These are phyloP conservation scores for Capsella bursapastoris DNA, from an alignment of 345 rosid genomes.

Conservation along the genomic window DNA sequence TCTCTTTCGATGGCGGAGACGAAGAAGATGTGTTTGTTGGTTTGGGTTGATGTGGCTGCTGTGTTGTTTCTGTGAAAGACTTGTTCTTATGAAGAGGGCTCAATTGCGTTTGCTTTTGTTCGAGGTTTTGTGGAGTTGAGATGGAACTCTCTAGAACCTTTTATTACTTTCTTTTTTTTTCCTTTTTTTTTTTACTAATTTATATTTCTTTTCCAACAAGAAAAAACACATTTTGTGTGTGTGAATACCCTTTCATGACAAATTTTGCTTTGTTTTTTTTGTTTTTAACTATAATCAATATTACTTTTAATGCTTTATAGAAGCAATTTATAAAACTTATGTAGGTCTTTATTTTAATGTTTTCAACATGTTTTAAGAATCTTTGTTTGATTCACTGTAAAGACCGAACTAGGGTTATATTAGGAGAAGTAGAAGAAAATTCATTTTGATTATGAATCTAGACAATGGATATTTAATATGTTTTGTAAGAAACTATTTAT, in stretches of 20 bases:
- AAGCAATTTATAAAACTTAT: too few relatives aligned
- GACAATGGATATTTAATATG: too few relatives aligned
- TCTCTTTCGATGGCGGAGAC: conserved; percentile 25
- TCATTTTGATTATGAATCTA: too few relatives aligned
- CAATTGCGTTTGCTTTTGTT: conserved; percentile 28
- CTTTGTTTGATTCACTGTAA: too few relatives aligned
- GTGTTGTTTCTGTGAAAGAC: neutral
- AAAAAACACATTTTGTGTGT: neutral
- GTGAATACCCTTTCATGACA: too few relatives aligned
- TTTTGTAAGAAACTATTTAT: neutral
- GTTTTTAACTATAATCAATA: too few relatives aligned
- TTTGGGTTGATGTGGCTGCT: conserved; percentile 23
- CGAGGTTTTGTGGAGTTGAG: conserved; percentile 34
- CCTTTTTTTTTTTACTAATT: neutral
- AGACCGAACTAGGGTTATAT: too few relatives aligned
- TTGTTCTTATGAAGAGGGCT: conserved; percentile 25
- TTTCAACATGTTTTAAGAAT: neutral
- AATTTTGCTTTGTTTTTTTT: too few relatives aligned
- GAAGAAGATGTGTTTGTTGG: neutral
- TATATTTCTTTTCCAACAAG: conserved; percentile 20
- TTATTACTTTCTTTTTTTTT: conserved; percentile 23
- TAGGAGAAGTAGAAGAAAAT: neutral
- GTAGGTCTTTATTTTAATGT: too few relatives aligned
- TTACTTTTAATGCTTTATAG: too few relatives aligned
- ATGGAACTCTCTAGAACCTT: conserved; percentile 43